Conservation (phyloP, 129 eudicot genomes). For the Heracleum sosnowskyi region DNA sequence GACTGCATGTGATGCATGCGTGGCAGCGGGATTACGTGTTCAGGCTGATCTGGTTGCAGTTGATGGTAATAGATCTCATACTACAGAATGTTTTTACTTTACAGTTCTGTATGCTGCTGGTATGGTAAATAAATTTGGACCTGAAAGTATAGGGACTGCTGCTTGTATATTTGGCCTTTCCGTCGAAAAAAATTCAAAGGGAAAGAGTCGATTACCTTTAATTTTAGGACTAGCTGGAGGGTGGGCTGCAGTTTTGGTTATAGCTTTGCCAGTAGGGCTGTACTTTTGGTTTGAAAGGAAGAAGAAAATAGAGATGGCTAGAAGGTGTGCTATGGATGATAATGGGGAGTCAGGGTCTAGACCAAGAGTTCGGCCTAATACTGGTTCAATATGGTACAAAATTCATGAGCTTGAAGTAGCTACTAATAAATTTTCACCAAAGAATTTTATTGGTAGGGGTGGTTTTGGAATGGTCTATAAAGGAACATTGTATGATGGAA, state of each 20-base stretch:
- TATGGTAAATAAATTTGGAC: conserved; percentile 55
- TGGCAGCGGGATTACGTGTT: conserved; percentile 61
- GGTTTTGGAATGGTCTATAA: conserved; percentile 77
- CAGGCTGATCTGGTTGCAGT: conserved; percentile 30
- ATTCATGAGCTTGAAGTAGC: conserved; percentile 68
- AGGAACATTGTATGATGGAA: conserved; percentile 52
- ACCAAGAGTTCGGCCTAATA: conserved; percentile 56
- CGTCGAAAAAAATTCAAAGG: conserved; percentile 11
- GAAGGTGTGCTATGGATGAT: conserved; percentile 15
- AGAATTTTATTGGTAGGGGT: conserved; percentile 71
- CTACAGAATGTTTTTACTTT: conserved; percentile 59
- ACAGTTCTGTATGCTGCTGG: conserved; percentile 82
- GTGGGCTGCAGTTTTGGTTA: conserved; percentile 32
- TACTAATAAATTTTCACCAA: conserved; percentile 51
- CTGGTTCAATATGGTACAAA: conserved; percentile 66
- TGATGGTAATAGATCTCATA: conserved; percentile 72
- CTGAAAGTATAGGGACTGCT: conserved; percentile 46
- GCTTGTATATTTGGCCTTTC: conserved; percentile 51
- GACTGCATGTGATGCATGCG: conserved; percentile 61
- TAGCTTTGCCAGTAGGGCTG: conserved; percentile 38
- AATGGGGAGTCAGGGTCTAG: conserved; percentile 36
- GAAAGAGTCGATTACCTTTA: conserved; percentile 19
- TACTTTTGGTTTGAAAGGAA: conserved; percentile 57
- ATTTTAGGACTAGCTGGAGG: conserved; percentile 61
- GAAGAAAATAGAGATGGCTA: conserved; percentile 22